Evolutionary conservation across 371 early-diverging fungal genomes (phyloP).

Genomic region (Mucor irregularis): DNA sequence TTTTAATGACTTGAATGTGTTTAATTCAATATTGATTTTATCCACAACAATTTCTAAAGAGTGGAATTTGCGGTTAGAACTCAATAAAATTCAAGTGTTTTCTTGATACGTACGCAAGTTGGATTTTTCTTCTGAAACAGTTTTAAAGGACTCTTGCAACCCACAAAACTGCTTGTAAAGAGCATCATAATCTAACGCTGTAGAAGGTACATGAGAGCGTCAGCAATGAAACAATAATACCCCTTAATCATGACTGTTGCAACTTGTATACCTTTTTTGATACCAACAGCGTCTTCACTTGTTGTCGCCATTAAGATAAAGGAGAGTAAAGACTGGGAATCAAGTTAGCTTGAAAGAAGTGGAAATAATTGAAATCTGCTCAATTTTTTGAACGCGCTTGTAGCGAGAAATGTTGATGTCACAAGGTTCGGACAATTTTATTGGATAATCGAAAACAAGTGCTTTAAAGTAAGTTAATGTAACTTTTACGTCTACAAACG

Average conservation of each 20-base stretch:
- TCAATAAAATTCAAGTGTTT: no score
- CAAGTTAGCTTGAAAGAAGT: no score
- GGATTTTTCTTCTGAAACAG: not conserved
- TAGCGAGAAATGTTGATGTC: no score
- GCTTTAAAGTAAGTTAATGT: no score
- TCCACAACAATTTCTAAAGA: not conserved
- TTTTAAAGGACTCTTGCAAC: not conserved
- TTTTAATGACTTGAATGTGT: not conserved
- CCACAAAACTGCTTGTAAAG: not conserved
- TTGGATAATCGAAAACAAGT: no score
- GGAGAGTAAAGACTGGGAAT: no score
- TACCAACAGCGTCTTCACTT: not conserved
- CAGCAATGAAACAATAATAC: not conserved
- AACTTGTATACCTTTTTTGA: not conserved
- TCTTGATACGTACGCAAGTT: not conserved
- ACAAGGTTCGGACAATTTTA: no score
- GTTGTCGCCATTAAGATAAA: not conserved
- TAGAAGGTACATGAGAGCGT: not conserved
- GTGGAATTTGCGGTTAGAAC: no score
- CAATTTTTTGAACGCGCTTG: no score
- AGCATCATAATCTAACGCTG: conserved; percentile 1
- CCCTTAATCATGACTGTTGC: no score
- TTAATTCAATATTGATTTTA: not conserved
- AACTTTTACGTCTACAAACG: no score
- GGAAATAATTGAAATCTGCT: no score